Evolutionary conservation across 352 stramenopile species (phyloP).

Genomic region (Blastocystis sp.): DNA sequence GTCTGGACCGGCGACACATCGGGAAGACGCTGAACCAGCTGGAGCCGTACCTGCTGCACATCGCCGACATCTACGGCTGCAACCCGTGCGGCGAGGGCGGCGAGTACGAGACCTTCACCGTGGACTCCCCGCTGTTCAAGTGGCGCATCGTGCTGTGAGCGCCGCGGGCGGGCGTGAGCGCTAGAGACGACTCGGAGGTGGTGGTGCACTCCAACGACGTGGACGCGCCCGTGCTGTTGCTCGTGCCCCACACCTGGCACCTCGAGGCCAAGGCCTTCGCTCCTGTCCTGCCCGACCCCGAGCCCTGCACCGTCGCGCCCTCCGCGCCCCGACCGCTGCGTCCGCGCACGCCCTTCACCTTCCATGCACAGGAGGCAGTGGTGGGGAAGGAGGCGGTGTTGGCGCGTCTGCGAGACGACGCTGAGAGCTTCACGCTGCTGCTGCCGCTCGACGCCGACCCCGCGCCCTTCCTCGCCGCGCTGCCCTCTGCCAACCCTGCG

Average conservation of each 20-base stretch:
- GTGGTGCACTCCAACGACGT: slow-evolving; percentile 86
- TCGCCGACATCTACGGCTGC: slow-evolving; percentile 91
- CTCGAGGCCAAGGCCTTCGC: not conserved
- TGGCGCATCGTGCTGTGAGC: slow-evolving; percentile 84
- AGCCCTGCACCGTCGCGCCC: not conserved
- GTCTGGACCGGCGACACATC: slow-evolving; percentile 77
- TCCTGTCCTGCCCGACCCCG: not conserved
- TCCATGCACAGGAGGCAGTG: not conserved
- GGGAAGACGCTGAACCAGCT: slow-evolving; percentile 82
- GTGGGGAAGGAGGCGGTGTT: not conserved
- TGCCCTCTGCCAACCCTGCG: not conserved
- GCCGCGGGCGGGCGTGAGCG: not conserved
- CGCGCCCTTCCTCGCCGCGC: not conserved
- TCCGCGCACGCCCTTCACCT: not conserved
- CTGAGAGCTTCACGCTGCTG: not conserved
- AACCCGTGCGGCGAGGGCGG: slow-evolving; percentile 96
- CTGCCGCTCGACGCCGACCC: not conserved
- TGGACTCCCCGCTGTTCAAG: slow-evolving; percentile 93
- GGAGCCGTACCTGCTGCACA: slow-evolving; percentile 81
- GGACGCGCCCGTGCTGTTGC: slow-evolving; percentile 85
- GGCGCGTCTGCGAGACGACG: too few relatives aligned
- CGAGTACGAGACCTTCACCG: slow-evolving; percentile 97
- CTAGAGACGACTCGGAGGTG: slow-evolving; percentile 84
- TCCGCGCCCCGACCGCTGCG: not conserved
- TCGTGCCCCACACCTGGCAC: slow-evolving; percentile 73